phyloP scores from a whole-genome alignment of 106 monocot species.

The Dioscorea alata region DNA sequence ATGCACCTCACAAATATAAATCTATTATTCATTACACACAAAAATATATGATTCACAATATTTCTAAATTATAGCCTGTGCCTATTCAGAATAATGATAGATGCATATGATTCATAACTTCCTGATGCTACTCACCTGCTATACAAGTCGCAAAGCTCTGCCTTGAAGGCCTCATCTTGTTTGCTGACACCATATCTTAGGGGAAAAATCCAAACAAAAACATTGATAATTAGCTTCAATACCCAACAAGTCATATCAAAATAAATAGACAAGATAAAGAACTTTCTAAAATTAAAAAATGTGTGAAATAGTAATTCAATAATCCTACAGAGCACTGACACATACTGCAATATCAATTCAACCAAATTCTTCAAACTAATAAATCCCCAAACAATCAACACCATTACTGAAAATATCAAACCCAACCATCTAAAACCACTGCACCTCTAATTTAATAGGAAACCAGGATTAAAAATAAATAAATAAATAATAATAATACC shows the following conservation, averaged over 20 bases:
- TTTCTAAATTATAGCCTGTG: no score
- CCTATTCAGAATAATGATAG: neutral
- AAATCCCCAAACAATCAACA: no score
- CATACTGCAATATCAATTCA: no score
- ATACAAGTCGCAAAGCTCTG: slow-evolving; percentile 53
- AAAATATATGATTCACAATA: no score
- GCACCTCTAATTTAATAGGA: neutral
- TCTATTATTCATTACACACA: neutral
- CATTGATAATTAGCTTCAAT: neutral
- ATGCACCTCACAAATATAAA: no score
- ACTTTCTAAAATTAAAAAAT: no score
- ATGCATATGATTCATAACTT: neutral
- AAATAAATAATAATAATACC: no score
- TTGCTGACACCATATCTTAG: slow-evolving; percentile 72
- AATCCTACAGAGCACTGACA: no score
- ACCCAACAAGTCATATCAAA: no score
- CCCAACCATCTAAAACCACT: neutral
- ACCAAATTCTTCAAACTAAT: no score
- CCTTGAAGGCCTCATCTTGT: slow-evolving; percentile 50
- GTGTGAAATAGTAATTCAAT: no score
- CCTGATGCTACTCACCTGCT: slow-evolving; percentile 2
- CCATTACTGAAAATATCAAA: neutral
- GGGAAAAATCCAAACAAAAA: slow-evolving; percentile 4
- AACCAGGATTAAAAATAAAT: no score
- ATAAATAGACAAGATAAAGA: neutral